Evolutionary conservation across 2,329 filamentous ascomycete genomes (phyloP).

Genomic region (Ascochyta koolunga): DNA sequence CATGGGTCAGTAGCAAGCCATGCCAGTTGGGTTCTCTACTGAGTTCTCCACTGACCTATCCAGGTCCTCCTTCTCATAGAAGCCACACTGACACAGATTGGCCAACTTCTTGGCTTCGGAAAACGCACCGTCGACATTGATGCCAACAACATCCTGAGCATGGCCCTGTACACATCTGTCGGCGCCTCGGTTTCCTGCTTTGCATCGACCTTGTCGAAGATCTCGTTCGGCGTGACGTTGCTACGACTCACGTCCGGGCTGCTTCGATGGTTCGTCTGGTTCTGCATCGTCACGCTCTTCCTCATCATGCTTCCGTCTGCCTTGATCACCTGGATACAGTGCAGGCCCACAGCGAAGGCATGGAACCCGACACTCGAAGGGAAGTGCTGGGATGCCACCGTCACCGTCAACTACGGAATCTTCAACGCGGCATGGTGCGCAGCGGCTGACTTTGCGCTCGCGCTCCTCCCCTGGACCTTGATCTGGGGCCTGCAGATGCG

Average conservation of each 20-base stretch:
- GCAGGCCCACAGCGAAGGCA: constrained; percentile 23
- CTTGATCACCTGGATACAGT: constrained; percentile 28
- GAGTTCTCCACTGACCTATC: neutral
- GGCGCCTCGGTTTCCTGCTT: constrained; percentile 34
- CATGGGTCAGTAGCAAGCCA: constrained; percentile 25
- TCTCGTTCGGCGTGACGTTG: constrained; percentile 38
- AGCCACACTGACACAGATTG: constrained; percentile 27
- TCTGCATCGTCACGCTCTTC: constrained; percentile 32
- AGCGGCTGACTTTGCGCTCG: constrained; percentile 31
- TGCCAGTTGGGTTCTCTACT: neutral
- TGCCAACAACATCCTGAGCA: constrained; percentile 17
- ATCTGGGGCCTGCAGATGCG: constrained; percentile 31
- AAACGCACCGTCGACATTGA: constrained; percentile 30
- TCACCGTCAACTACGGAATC: constrained; percentile 30
- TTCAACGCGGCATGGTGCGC: constrained; percentile 39
- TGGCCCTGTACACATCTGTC: constrained; percentile 24
- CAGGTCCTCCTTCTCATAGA: constrained; percentile 31
- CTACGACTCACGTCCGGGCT: constrained; percentile 27
- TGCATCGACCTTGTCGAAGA: constrained; percentile 33
- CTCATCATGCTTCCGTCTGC: constrained; percentile 35
- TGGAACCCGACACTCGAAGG: constrained; percentile 25
- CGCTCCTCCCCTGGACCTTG: constrained; percentile 37
- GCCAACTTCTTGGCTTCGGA: constrained; percentile 29
- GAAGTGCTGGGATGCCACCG: constrained; percentile 27
- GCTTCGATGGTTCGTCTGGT: constrained; percentile 30